phyloP scores from a whole-genome alignment of 495 filamentous ascomycete species.

The Aspergillus cristatus region DNA sequence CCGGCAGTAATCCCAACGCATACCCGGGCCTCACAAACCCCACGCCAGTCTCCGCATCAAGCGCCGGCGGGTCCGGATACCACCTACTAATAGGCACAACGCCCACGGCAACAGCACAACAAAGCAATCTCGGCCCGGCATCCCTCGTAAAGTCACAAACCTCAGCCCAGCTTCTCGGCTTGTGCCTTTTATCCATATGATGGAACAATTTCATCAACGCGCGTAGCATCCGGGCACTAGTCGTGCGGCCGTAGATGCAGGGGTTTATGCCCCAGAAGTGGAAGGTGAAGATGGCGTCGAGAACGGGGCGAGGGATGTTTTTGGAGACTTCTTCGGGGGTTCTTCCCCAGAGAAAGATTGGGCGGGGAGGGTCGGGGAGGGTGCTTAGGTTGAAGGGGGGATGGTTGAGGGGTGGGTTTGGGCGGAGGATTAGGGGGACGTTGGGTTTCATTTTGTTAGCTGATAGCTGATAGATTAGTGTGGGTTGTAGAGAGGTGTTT shows the following conservation, averaged over 20 bases:
- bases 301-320: neutral
- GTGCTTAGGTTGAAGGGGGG: slow-evolving; percentile 7
- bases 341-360: slow-evolving; percentile 7
- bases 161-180: slow-evolving; percentile 8
- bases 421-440: too few relatives aligned
- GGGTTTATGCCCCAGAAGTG: slow-evolving; percentile 27
- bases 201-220: slow-evolving; percentile 22
- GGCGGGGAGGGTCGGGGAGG: slow-evolving; percentile 17
- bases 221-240: neutral
- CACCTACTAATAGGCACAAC: slow-evolving; percentile 19
- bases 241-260: neutral
- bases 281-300: slow-evolving; percentile 5
- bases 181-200: slow-evolving; percentile 13
- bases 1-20: slow-evolving; percentile 8
- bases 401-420: slow-evolving; percentile 4
- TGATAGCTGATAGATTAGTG: too few relatives aligned
- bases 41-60: neutral
- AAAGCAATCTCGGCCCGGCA: slow-evolving; percentile 27
- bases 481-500: too few relatives aligned
- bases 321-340: neutral
- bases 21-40: slow-evolving; percentile 9
- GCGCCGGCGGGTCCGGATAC: slow-evolving; percentile 9
- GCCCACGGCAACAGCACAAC: slow-evolving; percentile 7
- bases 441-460: too few relatives aligned
- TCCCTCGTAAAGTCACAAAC: slow-evolving; percentile 18